Base-by-base conservation (phyloP, 768 basidiomycete species). In the Kwoniella newhampshirensis region DNA sequence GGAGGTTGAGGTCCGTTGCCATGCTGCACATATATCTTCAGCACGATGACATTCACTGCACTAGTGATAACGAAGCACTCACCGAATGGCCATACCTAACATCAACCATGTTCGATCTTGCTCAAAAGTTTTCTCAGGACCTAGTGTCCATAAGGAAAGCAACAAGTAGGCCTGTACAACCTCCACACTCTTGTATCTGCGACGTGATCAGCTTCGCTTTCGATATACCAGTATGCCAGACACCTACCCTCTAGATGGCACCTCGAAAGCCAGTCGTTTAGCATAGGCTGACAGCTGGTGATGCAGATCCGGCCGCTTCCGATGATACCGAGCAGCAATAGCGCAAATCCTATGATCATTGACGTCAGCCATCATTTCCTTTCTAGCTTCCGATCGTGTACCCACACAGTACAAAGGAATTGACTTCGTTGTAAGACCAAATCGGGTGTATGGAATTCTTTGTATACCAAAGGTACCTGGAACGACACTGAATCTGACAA, bases 81-180 rank as follows among this genome's bases (percentile, higher is more conserved):
- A 58, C 56, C 88, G 85, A 30, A 91, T 86, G 1, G 89, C 90
- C 87, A 92, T 89, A 30, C 91, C 91, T 23, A 97, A 87, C 64
- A 75, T 67, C 63, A 91, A 73, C 90, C 91, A 98, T 0, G 93
- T 97, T 66, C 87, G 85, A 77, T 99, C 94, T 67, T 94, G 91
- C 73, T 99, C 94, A 69, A 91, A 99, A 7, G 92, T 84, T 75
- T 98, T 92, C 20, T 92, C 91, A 3, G 93, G 92, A 20, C 92
- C 92, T 64, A 90, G 87, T 5, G 92, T 91, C 87, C 90, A 98
- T 13, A 91, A 77, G 1, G 87, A 81, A 50, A 97, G 84, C 8
- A 99, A 80, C 18, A 97, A 79, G 75, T 96, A 99, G 0, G 91
- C 94, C 72, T 99, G 93, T 3, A 93, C 89, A 59, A 94, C 91